Base-by-base conservation (phyloP, 768 basidiomycete species). In the Filobasidium wieringae region DNA sequence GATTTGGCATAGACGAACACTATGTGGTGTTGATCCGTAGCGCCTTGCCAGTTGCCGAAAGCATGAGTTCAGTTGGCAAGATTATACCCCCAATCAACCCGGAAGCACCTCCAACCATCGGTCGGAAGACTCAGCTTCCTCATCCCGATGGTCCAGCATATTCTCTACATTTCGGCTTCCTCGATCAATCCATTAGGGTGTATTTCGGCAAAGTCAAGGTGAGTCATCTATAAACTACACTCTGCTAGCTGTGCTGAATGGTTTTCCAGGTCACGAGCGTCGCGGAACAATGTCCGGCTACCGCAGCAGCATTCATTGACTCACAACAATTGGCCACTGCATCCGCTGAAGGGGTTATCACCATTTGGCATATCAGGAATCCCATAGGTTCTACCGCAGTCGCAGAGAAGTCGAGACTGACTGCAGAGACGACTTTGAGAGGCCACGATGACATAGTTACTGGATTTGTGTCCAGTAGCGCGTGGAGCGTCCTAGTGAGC, bases 1-100 rank as follows among this genome's bases (percentile, higher is more conserved):
- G 83, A 7, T 83, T 85, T 62, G 91, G 91, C 2, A 78, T 93
- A 30, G 85, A 85, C 56, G 91, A 95, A 71, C 87, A 93, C 68
- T 81, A 83, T 19, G n/a, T 51, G 56, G 58, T 70, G 24, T 62
- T 70, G 22, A 64, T 71, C 53, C 57, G 69, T 37, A 72, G 68
- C 59, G 66, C 67, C 11, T 29, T 66, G 31, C 68, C 69, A 0
- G 63, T 72, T 26, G 62, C 62, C 4, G 68, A 34, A 50, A 14
- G 36, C 34, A 30, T 19, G 26, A 14, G 24, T 9, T 24, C 53
- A 41, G 30, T 11, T 8, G 9, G 15, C 32, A 27, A 54, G 34
- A 52, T 62, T 26, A 56, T 53, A 1, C 53, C 57, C 17, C 50
- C 61, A 1, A 24, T 33, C 12, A 37, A 54, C 0, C 43, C 59